Percentiles rank a stretch among this genome's conserved stretches.
phyloP scores from a whole-genome alignment of 257 asterid genomes.

The Solanum piurae region DNA sequence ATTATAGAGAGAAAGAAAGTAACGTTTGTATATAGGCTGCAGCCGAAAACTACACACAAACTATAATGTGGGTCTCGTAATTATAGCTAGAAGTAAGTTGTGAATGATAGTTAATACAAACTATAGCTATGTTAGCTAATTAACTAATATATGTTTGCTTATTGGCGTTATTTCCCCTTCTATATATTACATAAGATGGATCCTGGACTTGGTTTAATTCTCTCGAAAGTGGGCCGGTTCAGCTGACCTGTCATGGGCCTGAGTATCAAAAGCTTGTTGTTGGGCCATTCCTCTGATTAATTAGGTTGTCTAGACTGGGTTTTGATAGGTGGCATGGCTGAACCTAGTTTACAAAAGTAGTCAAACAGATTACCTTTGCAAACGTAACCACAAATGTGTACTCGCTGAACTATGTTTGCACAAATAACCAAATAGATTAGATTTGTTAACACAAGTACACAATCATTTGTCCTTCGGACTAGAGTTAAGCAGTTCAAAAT shows the following conservation, averaged over 20 bases:
- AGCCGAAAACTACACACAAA: too few relatives aligned
- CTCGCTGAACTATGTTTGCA: not conserved
- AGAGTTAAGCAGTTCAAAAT: not conserved
- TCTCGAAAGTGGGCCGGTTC: not conserved
- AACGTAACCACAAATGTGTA: not conserved
- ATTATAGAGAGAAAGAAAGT: too few relatives aligned
- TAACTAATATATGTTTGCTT: too few relatives aligned
- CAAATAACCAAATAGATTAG: not conserved
- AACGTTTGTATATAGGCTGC: too few relatives aligned
- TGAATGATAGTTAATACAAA: too few relatives aligned
- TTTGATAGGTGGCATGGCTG: not conserved
- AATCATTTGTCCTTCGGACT: not conserved
- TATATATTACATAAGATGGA: not conserved
- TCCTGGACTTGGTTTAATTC: not conserved
- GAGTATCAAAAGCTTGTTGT: not conserved
- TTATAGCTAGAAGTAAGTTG: too few relatives aligned
- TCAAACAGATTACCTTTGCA: not conserved
- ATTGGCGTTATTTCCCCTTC: too few relatives aligned
- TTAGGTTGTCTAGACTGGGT: not conserved
- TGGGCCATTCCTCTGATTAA: not conserved
- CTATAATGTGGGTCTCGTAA: too few relatives aligned
- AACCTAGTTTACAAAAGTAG: not conserved
- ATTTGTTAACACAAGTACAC: not conserved
- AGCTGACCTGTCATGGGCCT: not conserved
- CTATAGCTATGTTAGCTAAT: too few relatives aligned